Percentiles rank a stretch among this genome's conserved stretches.
phyloP scores from a whole-genome alignment of 805 yeast genomes.

The Candida xyloterini region DNA sequence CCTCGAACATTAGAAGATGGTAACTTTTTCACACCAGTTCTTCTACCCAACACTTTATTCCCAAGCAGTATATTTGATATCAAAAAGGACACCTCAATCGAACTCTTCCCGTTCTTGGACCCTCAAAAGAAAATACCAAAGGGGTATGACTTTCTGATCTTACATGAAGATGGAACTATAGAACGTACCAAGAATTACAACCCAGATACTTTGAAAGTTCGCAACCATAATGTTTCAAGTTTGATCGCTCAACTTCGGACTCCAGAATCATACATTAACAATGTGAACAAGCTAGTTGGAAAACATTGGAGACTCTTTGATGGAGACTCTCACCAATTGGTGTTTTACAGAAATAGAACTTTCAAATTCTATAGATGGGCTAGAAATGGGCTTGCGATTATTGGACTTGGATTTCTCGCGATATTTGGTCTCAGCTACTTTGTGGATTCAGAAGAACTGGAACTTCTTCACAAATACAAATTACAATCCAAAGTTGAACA shows the following conservation, averaged over 20 bases:
- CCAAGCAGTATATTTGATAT: conserved; percentile 16
- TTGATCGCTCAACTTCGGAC: conserved; percentile 34
- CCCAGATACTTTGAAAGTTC: conserved; percentile 1
- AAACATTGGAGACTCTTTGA: conserved; percentile 56
- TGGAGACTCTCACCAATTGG: conserved; percentile 40
- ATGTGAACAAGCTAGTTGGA: conserved; percentile 41
- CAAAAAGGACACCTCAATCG: conserved; percentile 4
- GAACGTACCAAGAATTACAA: conserved; percentile 10
- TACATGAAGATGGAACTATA: conserved; percentile 34
- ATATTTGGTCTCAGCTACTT: conserved; percentile 29
- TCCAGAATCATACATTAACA: conserved; percentile 34
- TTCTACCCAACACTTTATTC: conserved; percentile 32
- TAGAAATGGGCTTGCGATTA: conserved; percentile 27
- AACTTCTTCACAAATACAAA: conserved; percentile 8
- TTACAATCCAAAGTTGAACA: conserved; percentile 1
- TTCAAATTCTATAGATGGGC: conserved; percentile 12
- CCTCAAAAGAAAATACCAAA: conserved; percentile 1
- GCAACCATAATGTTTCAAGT: conserved; percentile 14
- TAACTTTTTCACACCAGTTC: conserved; percentile 46
- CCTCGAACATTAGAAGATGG: conserved; percentile 40
- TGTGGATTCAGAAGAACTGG: conserved; percentile 20
- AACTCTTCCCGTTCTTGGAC: conserved; percentile 19
- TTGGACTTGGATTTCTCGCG: conserved; percentile 29
- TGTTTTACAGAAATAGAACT: conserved; percentile 37
- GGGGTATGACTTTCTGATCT: conserved; percentile 19